Base-by-base conservation (phyloP, 2,329 filamentous ascomycete species). In the Graphilbum ipis-grandicollis region DNA sequence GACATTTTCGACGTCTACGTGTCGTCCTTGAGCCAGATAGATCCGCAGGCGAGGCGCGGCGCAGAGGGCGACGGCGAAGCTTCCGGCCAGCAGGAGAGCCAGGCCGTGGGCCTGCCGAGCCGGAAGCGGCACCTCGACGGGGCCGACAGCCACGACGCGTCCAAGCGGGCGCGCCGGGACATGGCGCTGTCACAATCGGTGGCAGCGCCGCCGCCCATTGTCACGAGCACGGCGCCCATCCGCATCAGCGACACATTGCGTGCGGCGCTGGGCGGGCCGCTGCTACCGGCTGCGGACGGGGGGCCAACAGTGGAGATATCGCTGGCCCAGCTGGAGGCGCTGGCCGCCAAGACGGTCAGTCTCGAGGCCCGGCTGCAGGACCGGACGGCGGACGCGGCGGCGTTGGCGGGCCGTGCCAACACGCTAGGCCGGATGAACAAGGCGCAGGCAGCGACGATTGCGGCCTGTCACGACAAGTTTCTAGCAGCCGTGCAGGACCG, bases 401-500 rank as follows among this genome's bases (percentile, higher is more conserved):
- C 43, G 32, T 37, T 46, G 6, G 41, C 59, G 23, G 51, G 55
- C 14, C 51, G 62, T 2, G 61, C 67, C 23, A 47, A 56, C 25
- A 52, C 50, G 2, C 55, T 69, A 0, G 60, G 69, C 38, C 49
- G 47, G 17, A 60, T 66, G 34, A 48, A 65, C 14, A 57, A 62
- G 22, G 63, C 63, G 15, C 57, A 64, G 36, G 53, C 61, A 34
- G 54, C 52, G 18, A 65, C 64, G 2, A 49, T 63, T 3, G 53
- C 54, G 18, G 51, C 52, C 6, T 59, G 71, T 4, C 62, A 70
- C 35, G 49, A 53, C 8, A 59, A 57, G 31, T 65, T 63, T 39
- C 60, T 65, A 43, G 56, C 56, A 13, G 66, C 70, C 3, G 49
- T 72, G 5, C 52, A 62, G 39, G 69, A 75, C 18, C 63, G 67